phyloP scores from a whole-genome alignment of 768 basidiomycete species.

The Mycena vulgaris region DNA sequence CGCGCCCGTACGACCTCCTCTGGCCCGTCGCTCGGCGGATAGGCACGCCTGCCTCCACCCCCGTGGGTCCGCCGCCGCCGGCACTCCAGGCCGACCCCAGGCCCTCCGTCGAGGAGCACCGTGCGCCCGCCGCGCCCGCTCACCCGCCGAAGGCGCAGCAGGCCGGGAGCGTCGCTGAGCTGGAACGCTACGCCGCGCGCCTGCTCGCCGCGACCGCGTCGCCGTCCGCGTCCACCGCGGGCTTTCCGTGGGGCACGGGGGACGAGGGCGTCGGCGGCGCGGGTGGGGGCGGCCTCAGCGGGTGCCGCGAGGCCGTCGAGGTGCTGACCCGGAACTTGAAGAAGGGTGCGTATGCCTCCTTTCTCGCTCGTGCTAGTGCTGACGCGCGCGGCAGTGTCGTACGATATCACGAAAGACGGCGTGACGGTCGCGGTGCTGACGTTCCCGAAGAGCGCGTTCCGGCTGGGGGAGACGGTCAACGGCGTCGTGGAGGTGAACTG shows the following conservation, averaged over 20 bases:
- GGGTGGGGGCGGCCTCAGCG: conserved; percentile 63
- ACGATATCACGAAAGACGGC: conserved; percentile 96
- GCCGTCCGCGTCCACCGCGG: conserved; percentile 45
- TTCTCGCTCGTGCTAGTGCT: not conserved
- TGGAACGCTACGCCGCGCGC: conserved; percentile 67
- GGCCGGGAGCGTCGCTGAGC: conserved; percentile 57
- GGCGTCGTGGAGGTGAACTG: conserved; percentile 93
- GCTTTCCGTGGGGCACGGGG: conserved; percentile 44
- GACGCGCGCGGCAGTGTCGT: conserved; percentile 73
- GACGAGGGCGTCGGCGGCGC: conserved; percentile 48
- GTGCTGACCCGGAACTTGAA: conserved; percentile 90
- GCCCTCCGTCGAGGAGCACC: conserved; percentile 17
- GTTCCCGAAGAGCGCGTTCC: conserved; percentile 91
- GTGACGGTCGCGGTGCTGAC: conserved; percentile 92
- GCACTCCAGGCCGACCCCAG: not conserved
- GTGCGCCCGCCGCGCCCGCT: not conserved
- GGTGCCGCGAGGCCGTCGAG: conserved; percentile 91
- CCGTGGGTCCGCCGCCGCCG: not conserved
- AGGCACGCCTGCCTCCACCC: conserved; percentile 43
- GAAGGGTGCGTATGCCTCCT: conserved; percentile 73
- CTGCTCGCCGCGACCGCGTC: conserved; percentile 61
- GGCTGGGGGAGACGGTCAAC: conserved; percentile 92
- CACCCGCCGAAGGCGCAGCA: not conserved
- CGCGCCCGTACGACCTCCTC: conserved; percentile 84
- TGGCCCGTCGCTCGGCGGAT: conserved; percentile 76